These are phyloP conservation scores for Podospora fimiseda DNA, from an alignment of 495 filamentous ascomycete genomes.

Conservation along the genomic window DNA sequence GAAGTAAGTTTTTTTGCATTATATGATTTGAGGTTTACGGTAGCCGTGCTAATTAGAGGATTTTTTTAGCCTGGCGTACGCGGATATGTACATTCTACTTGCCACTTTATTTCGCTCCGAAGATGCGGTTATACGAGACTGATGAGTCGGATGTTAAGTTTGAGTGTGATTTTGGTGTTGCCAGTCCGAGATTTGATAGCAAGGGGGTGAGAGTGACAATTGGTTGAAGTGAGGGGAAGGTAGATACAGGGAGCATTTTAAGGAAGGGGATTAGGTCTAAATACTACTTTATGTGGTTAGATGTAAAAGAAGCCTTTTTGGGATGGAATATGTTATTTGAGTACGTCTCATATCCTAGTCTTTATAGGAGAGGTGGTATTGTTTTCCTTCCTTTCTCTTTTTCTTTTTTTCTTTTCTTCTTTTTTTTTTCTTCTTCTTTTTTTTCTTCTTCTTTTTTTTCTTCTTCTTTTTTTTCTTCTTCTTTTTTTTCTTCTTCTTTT, in stretches of 20 bases:
- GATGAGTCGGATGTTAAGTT: conserved; percentile 3
- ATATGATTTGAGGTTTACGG: not conserved
- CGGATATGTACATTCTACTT: conserved; percentile 1
- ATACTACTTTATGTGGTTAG: too few species aligned
- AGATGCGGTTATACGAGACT: not conserved
- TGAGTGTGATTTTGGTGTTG: conserved; percentile 3
- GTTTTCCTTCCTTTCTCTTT: not conserved
- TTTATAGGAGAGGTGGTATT: not conserved
- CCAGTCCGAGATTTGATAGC: not conserved
- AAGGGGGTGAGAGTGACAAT: not conserved
- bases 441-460: too few species aligned
- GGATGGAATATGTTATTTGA: not conserved
- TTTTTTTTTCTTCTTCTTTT: not conserved
- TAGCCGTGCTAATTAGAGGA: not conserved
- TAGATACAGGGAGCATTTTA: not conserved
- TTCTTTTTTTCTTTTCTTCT: not conserved
- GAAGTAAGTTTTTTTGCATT: not conserved
- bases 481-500: not conserved
- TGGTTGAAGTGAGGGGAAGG: not conserved
- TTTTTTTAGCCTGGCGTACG: not conserved
- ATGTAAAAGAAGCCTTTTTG: too few species aligned
- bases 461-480: too few species aligned
- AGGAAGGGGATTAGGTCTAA: not conserved
- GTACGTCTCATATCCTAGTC: not conserved
- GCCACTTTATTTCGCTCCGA: not conserved